These are phyloP conservation scores for Pseudogymnoascus sp. DNA, from an alignment of 2,329 filamentous ascomycete species.

Conservation along the genomic window DNA sequence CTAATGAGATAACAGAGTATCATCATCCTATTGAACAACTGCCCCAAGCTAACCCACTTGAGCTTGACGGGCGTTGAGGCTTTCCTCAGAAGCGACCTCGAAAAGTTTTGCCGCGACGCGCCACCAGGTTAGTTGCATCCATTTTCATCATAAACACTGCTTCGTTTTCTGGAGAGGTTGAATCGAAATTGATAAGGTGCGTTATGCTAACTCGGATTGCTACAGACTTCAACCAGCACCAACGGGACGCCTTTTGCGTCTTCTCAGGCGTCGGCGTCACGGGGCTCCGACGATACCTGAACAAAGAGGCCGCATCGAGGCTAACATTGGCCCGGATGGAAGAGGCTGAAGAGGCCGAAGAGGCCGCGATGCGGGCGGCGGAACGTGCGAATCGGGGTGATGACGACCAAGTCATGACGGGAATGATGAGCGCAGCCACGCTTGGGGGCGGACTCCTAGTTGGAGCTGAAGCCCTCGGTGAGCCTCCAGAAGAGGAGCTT, in stretches of 20 bases:
- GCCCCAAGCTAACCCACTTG: slow-evolving; percentile 84
- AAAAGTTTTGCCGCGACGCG: slow-evolving; percentile 76
- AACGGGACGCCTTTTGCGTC: slow-evolving; percentile 92
- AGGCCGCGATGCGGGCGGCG: background rate
- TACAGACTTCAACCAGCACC: slow-evolving; percentile 85
- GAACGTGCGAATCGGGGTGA: background rate
- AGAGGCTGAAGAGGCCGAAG: background rate
- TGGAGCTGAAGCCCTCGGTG: background rate
- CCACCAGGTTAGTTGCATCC: slow-evolving; percentile 50
- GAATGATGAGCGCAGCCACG: background rate
- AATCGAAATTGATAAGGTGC: background rate
- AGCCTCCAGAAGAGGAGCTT: background rate
- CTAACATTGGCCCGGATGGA: background rate
- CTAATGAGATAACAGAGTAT: slow-evolving; percentile 60
- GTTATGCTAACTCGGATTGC: slow-evolving; percentile 11
- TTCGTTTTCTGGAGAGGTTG: background rate
- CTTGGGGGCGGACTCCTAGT: background rate
- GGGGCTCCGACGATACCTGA: slow-evolving; percentile 70
- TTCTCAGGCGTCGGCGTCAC: slow-evolving; percentile 83
- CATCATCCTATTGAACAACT: slow-evolving; percentile 78
- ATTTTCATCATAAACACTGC: slow-evolving; percentile 13
- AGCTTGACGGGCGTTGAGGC: slow-evolving; percentile 89
- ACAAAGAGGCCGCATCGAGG: slow-evolving; percentile 28
- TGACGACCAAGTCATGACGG: background rate
- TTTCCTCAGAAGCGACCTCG: slow-evolving; percentile 78